Percentiles rank a stretch among this genome's conserved stretches.
Evolutionary conservation across 768 basidiomycete genomes (phyloP).

Genomic region (Rhizopogon vulgaris): DNA sequence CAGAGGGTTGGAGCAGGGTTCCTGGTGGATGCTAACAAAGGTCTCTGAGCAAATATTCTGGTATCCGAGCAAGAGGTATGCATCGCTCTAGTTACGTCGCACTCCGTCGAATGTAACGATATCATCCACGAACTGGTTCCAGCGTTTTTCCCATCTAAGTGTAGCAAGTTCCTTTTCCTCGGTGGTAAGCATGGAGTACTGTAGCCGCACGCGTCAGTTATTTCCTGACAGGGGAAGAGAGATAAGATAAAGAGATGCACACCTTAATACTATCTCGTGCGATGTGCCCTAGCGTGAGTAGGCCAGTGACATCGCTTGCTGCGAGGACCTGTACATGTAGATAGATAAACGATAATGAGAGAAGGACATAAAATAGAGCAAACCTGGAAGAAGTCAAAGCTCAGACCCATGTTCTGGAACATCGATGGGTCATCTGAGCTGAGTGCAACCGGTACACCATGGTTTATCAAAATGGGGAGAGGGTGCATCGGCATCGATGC

Average conservation of each 20-base stretch:
- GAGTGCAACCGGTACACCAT: slow-evolving; percentile 66
- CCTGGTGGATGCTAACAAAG: too few relatives aligned
- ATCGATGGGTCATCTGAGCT: slow-evolving; percentile 73
- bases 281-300: slow-evolving; percentile 54
- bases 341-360: background rate
- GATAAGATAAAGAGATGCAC: background rate
- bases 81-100: background rate
- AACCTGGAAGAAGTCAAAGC: slow-evolving; percentile 77
- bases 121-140: slow-evolving; percentile 40
- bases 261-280: slow-evolving; percentile 66
- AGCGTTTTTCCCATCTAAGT: slow-evolving; percentile 39
- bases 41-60: too few relatives aligned
- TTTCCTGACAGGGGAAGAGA: background rate
- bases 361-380: background rate
- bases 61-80: background rate
- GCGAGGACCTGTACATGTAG: slow-evolving; percentile 47
- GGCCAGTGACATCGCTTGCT: slow-evolving; percentile 58
- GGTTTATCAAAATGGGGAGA: slow-evolving; percentile 62
- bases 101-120: slow-evolving; percentile 11
- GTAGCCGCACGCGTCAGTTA: slow-evolving; percentile 1
- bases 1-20: too few relatives aligned
- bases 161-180: slow-evolving; percentile 42
- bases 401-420: slow-evolving; percentile 74
- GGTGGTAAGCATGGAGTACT: slow-evolving; percentile 48
- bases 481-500: slow-evolving; percentile 80